Evolutionary conservation across 139 green algal genomes (phyloP), one percentile per base, ranked within the genome.

Genomic region (Chlorella ohadii): DNA sequence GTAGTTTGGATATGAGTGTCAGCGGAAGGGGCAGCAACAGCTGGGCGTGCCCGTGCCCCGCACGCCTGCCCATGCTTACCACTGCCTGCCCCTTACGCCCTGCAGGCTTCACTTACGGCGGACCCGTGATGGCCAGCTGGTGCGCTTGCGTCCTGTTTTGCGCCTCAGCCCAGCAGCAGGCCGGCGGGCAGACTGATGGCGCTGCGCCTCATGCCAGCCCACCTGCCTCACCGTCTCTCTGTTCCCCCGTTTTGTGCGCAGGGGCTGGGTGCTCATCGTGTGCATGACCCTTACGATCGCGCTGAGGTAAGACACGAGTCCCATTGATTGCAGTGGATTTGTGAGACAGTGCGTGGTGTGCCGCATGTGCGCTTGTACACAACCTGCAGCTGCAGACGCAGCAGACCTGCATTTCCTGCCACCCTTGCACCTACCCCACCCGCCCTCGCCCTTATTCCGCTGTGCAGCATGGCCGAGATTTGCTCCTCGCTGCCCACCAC

Each of bases 221-320:
- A 16, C 7, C 44, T 55, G 7, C 44, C 44, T 11, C 44, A 55
- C 11, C 44, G 11, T 55, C 44, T 11, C 44, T 55, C 44, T 11
- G n/a, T n/a, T n/a, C n/a, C n/a, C n/a, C n/a, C n/a, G n/a, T n/a
- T n/a, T n/a, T n/a, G n/a, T 11, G 6, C 11, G 44, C 44, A 55
- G 89, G 89, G 89, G 88, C 66, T 92, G 89, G 89, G 38, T 72
- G n/a, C 74, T 92, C 25, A 76, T 90, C 9, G 81, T 70, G 12
- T 64, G 33, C 41, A 83, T 88, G 56, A 86, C 87, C 55, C 74
- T 89, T 59, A 83, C 87, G 34, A 59, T 92, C 2, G 84, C 79
- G 12, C 85, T 91, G 57, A 19, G 23, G 27, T 31, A 6, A 31
- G 44, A n/a, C n/a, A n/a, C n/a, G n/a, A n/a, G n/a, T n/a, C n/a